phyloP scores from a whole-genome alignment of 1,139 yeast species.

The Torulaspora pretoriensis region DNA sequence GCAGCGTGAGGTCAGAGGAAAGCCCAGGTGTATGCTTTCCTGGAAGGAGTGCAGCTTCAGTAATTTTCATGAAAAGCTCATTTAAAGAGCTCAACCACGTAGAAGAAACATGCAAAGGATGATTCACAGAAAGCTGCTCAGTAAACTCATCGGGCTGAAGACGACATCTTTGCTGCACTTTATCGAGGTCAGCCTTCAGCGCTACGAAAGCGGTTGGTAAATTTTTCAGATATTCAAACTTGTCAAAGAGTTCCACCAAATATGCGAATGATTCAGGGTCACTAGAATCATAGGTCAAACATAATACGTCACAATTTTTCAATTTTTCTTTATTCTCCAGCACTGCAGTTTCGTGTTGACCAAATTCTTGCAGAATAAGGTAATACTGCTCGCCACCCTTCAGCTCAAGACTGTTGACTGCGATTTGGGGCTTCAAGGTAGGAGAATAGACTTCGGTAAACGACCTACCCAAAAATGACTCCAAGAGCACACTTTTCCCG shows the following conservation, averaged over 20 bases:
- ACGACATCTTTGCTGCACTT: constrained; percentile 86
- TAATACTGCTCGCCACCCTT: constrained; percentile 96
- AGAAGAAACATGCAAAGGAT: constrained; percentile 83
- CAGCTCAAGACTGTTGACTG: constrained; percentile 90
- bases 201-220: constrained; percentile 88
- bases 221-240: constrained; percentile 56
- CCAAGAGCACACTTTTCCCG: constrained; percentile 80
- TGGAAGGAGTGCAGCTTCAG: constrained; percentile 83
- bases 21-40: constrained; percentile 75
- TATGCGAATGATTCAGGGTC: constrained; percentile 93
- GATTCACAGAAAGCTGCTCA: constrained; percentile 48
- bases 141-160: constrained; percentile 87
- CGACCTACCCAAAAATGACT: constrained; percentile 72
- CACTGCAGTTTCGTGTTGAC: constrained; percentile 80
- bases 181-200: constrained; percentile 86
- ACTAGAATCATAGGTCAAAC: constrained; percentile 86
- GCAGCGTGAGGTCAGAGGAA: constrained; percentile 60
- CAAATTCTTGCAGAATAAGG: constrained; percentile 81
- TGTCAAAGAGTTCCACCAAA: constrained; percentile 60
- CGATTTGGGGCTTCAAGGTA: constrained; percentile 72
- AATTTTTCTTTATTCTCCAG: constrained; percentile 65
- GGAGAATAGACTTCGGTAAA: constrained; percentile 74
- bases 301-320: constrained; percentile 85
- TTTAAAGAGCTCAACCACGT: constrained; percentile 83
- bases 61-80: constrained; percentile 80